Evolutionary conservation across 257 asterid genomes (phyloP), one percentile per base, ranked within the genome.

Genomic region (Phtheirospermum japonicum): DNA sequence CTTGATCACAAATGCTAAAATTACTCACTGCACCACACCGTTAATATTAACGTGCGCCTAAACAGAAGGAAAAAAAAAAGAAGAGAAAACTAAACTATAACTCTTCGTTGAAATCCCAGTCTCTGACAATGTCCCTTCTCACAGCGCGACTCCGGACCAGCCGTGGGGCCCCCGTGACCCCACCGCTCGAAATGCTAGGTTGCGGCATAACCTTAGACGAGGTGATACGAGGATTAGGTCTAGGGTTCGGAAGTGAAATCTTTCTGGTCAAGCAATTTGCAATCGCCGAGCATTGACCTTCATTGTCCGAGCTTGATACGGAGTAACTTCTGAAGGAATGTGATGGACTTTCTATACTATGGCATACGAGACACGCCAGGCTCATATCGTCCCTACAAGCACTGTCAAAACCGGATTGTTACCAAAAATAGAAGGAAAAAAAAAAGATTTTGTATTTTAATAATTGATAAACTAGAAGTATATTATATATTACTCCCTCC

Each of bases 341-440:
- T 49, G 95, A 86, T 23, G 97, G 97, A 61, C 97, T 89, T 59
- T 89, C 94, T 37, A 86, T 90, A 30, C 87, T 73, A 54, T 84
- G 95, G 88, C 95, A 89, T 71, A 84, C 95, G 4, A 89, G 85
- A 73, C 97, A 89, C 76, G 95, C 88, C 89, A 86, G 83, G 79
- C 91, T 89, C 97, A 89, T 86, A 23, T 66, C 81, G 66, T 63
- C 48, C 56, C 10, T 16, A 20, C 9, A 7, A 46, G 17, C 9
- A 42, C 17, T 40, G 10, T 40, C 12, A 14, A 40, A 40, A 10
- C 4, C 48, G 13, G 48, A 2, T 12, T 6, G 17, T 9, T n/a
- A n/a, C n/a, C n/a, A n/a, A n/a, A n/a, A n/a, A n/a, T n/a, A n/a
- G n/a, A n/a, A 36, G 42, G 4, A 9, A 36, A 36, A 36, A 36